phyloP scores from a whole-genome alignment of 441 rosid species.

The Croton setiger region DNA sequence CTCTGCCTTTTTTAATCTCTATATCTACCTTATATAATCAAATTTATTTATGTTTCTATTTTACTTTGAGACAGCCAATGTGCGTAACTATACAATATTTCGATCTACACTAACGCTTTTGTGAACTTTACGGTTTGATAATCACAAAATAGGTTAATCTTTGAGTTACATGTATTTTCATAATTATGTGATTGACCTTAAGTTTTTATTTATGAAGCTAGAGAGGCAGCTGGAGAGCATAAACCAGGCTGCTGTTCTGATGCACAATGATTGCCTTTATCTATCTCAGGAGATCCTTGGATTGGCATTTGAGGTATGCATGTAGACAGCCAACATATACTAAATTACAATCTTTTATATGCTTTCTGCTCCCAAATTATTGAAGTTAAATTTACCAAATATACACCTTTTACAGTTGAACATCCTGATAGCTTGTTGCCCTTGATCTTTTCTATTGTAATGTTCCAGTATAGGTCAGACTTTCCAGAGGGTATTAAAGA shows the following conservation, averaged over 20 bases:
- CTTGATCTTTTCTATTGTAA: slow-evolving; percentile 2
- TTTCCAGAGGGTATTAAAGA: slow-evolving; percentile 81
- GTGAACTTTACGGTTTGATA: slow-evolving; percentile 11
- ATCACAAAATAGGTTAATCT: not conserved
- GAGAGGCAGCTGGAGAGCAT: slow-evolving; percentile 90
- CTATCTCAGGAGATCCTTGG: slow-evolving; percentile 83
- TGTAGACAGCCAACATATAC: not conserved
- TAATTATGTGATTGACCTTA: slow-evolving; percentile 24
- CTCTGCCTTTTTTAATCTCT: not conserved
- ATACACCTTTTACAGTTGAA: not conserved
- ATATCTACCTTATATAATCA: not conserved
- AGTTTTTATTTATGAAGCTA: slow-evolving; percentile 63
- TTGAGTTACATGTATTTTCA: not conserved
- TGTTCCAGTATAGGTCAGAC: slow-evolving; percentile 78
- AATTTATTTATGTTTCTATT: not conserved
- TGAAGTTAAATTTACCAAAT: not conserved
- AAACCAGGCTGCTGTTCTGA: slow-evolving; percentile 86
- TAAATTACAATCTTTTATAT: not conserved
- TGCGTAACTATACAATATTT: not conserved
- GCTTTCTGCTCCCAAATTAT: not conserved
- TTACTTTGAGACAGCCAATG: not conserved
- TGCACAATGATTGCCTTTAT: slow-evolving; percentile 92
- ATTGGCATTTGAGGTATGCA: slow-evolving; percentile 86
- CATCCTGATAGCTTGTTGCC: slow-evolving; percentile 1
- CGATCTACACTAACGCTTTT: not conserved